These are phyloP conservation scores for Neohortaea acidophila DNA, from an alignment of 495 filamentous ascomycete species.

Conservation along the genomic window DNA sequence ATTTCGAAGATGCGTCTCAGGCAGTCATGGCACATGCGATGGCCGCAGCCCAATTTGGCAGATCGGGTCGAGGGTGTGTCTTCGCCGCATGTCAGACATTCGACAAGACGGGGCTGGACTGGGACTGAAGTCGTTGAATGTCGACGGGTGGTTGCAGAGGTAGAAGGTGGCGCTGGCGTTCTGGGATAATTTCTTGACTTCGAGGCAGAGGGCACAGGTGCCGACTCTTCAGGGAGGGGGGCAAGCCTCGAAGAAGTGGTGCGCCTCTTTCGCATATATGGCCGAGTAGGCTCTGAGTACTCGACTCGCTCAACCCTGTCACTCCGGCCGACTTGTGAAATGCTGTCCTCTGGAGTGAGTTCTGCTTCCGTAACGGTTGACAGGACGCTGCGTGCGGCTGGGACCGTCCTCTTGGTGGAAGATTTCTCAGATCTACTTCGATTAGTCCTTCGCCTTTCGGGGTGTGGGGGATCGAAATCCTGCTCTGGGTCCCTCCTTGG, in stretches of 20 bases:
- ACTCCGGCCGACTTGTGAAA: conserved; percentile 1
- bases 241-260: conserved; percentile 3
- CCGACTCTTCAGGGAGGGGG: neutral
- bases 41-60: conserved; percentile 56
- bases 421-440: no score
- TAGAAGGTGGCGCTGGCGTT: no score
- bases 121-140: conserved; percentile 9
- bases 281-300: neutral
- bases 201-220: neutral
- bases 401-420: no score
- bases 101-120: conserved; percentile 23
- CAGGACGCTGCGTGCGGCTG: no score
- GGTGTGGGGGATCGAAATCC: no score
- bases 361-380: no score
- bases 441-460: no score
- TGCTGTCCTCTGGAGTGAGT: conserved; percentile 1
- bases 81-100: conserved; percentile 55
- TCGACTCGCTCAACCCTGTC: no score
- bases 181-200: neutral
- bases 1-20: conserved; percentile 54
- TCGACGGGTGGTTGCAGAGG: no score
- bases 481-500: no score
- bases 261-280: neutral
- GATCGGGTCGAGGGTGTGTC: conserved; percentile 42
- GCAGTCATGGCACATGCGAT: conserved; percentile 64